Base-by-base conservation (phyloP, 768 basidiomycete genomes). In the Pholiota conissans region DNA sequence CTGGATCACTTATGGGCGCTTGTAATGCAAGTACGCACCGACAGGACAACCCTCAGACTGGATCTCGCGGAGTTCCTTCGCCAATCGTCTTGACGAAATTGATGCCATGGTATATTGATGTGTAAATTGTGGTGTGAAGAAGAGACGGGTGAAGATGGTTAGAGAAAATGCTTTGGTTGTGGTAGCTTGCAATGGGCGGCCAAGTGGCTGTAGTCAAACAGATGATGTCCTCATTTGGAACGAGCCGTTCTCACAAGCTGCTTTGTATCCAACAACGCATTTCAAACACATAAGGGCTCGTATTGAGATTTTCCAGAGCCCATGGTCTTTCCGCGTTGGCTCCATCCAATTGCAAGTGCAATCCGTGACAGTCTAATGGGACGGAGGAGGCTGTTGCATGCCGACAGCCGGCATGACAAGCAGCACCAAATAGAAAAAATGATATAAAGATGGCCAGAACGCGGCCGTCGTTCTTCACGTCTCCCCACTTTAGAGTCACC, bases 401-500 rank as follows among this genome's bases (percentile, higher is more conserved):
- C 30, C 30, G 30, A 32, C 30, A 32, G 30, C 30, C 30, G 13
- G 13, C 30, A 13, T 13, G n/a, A 32, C 71, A 78, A 79, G 69
- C 61, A 79, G 1, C 8, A 34, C 59, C 74, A 81, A 80, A 77
- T 35, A 76, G 9, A 28, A 47, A 45, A 20, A 27, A 24, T 10
- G 67, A 70, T 74, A 77, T 71, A 72, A 67, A n/a, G n/a, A n/a
- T n/a, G n/a, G n/a, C n/a, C n/a, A n/a, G 3, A 7, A 13, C 8
- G 47, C 62, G 32, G 37, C 56, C 52, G 22, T 14, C 16, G 65
- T 75, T 74, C 76, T 75, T 74, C 66, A 58, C 20, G 69, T 69
- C 77, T 86, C 83, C 73, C 79, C 67, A 80, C 84, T 63, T 79
- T 86, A 87, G 86, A 87, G 86, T 87, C 86, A 85, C 86, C 78